Base-by-base conservation (phyloP, 177 flowering plant species). In the Vitis hybrid region DNA sequence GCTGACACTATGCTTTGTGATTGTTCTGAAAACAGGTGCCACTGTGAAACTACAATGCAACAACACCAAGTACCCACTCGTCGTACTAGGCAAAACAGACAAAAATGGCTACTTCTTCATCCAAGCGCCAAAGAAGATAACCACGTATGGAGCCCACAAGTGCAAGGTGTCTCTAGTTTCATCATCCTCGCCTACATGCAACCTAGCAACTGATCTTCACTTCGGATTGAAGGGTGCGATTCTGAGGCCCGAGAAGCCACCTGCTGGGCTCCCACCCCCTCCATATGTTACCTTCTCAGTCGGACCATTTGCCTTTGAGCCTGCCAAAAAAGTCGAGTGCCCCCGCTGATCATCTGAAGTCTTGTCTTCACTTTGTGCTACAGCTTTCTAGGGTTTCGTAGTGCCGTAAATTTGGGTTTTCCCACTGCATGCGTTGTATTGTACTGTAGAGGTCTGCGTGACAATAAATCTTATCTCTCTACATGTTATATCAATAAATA, bases 41-140 rank as follows among this genome's bases (percentile, higher is more conserved):
- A 68, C 53, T 13, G 93, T 88, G n/a, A 84, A 65, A 67, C 76
- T 93, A 14, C 14, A 41, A 55, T 91, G 98, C 84, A 78, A 78
- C 69, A 87, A 74, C 83, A 79, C 76, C 10, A 87, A 71, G 79
- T 32, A 66, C 35, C 68, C 78, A 2, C 55, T 35, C 4, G 69
- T 11, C 10, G 62, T 24, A 15, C 21, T 70, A 11, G 80, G 73
- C 1, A 79, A 15, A 9, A 84, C 98, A 1, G 91, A 93, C 83
- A 85, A 86, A 77, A 87, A 90, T n/a, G 97, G 95, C 5, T 90
- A 86, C 78, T 91, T 89, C 85, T 80, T 73, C 76, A 30, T 88
- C 41, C 14, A 62, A 21, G 85, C 84, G 18, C 82, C 87, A 5
- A 72, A 79, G 77, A 83, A 73, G 10, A 61, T 91, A 49, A 84